Evolutionary conservation across 2,329 filamentous ascomycete genomes (phyloP).

Genomic region (Cladophialophora bantiana): DNA sequence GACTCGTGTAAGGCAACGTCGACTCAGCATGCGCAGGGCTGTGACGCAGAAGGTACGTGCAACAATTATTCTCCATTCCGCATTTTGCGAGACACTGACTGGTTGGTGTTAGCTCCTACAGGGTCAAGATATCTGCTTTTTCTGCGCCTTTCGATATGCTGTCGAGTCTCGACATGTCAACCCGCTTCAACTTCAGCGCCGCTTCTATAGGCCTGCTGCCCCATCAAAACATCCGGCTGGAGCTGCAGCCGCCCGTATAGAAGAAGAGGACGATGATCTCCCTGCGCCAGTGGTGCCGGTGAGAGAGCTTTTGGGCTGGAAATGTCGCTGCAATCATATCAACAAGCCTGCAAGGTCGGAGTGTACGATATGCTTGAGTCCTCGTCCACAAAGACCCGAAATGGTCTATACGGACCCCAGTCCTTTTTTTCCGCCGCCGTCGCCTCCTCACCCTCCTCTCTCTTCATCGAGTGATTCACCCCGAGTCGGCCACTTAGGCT

Average conservation of each 20-base stretch:
- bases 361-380: constrained; percentile 44
- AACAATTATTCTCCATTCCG: background rate
- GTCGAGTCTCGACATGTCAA: constrained; percentile 38
- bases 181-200: constrained; percentile 41
- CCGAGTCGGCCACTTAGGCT: background rate
- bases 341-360: constrained; percentile 27
- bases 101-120: constrained; percentile 46
- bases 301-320: constrained; percentile 31
- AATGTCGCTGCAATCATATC: constrained; percentile 35
- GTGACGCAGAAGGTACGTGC: constrained; percentile 27
- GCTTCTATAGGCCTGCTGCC: constrained; percentile 47
- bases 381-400: constrained; percentile 37
- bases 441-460: background rate
- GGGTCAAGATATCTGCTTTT: constrained; percentile 50
- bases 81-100: constrained; percentile 14
- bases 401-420: constrained; percentile 25
- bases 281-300: constrained; percentile 20
- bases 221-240: constrained; percentile 43
- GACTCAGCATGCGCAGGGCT: constrained; percentile 33
- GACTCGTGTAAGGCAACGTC: background rate
- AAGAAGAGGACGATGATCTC: constrained; percentile 38
- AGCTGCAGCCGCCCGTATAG: constrained; percentile 38
- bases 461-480: background rate
- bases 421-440: constrained; percentile 9
- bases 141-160: constrained; percentile 44